Conservation (phyloP, 495 filamentous ascomycete genomes). For the Parathielavia appendiculata region DNA sequence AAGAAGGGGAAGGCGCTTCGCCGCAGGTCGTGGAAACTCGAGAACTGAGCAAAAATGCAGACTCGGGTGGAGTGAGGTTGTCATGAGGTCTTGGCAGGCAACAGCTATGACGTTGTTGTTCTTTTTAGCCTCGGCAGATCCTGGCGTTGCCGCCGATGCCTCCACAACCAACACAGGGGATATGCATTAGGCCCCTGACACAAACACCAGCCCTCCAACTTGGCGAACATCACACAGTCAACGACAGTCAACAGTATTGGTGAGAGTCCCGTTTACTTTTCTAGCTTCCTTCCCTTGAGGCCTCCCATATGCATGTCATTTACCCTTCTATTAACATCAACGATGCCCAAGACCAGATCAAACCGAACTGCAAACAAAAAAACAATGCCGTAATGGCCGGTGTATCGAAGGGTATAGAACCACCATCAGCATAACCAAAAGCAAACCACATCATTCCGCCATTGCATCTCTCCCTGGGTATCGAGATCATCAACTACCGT, state of each 20-base stretch:
- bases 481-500: not conserved
- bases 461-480: not conserved
- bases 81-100: slow-evolving; percentile 7
- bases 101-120: slow-evolving; percentile 19
- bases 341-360: not conserved
- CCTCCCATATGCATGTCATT: not conserved
- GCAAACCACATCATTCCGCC: not conserved
- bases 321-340: not conserved
- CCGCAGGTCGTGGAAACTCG: not conserved
- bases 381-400: not conserved
- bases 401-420: slow-evolving; percentile 5
- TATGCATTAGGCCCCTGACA: no score
- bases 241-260: not conserved
- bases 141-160: no score
- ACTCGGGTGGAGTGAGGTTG: not conserved
- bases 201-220: not conserved
- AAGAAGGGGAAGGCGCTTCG: not conserved
- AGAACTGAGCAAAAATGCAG: not conserved
- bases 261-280: slow-evolving; percentile 2
- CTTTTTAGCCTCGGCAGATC: slow-evolving; percentile 1
- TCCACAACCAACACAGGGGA: no score
- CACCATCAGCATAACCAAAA: not conserved
- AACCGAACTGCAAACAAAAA: not conserved
- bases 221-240: not conserved
- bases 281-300: not conserved